These are phyloP conservation scores for Microcera coccophila DNA, from an alignment of 2,329 filamentous ascomycete genomes.

Conservation along the genomic window DNA sequence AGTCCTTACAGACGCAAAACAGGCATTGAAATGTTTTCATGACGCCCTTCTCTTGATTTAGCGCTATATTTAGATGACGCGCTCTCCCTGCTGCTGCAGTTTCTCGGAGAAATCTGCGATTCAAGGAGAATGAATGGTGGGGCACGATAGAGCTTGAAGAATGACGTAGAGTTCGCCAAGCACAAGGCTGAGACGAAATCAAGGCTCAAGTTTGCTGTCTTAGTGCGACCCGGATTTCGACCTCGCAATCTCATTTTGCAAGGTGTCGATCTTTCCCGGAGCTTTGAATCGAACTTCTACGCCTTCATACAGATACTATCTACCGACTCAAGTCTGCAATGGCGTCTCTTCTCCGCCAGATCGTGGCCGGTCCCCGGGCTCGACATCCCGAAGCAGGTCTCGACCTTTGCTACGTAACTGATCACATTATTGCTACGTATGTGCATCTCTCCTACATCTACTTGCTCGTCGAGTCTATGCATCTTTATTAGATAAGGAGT, in stretches of 20 bases:
- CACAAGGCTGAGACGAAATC: background rate
- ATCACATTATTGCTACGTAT: conserved; percentile 63
- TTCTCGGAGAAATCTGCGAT: too few relatives aligned
- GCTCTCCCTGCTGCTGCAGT: too few relatives aligned
- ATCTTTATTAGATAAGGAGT: too few relatives aligned
- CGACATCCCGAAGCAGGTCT: conserved; percentile 83
- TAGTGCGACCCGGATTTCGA: background rate
- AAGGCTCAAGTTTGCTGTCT: background rate
- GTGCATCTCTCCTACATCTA: too few relatives aligned
- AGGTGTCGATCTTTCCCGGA: too few relatives aligned
- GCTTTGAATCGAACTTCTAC: too few relatives aligned
- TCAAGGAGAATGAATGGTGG: conserved; percentile 4
- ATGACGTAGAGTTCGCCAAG: background rate
- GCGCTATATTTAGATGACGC: too few relatives aligned
- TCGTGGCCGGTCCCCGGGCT: conserved; percentile 82
- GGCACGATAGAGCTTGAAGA: background rate
- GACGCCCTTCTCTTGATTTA: too few relatives aligned
- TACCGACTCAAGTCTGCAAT: conserved; percentile 35
- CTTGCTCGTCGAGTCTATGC: too few relatives aligned
- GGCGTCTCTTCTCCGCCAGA: conserved; percentile 80
- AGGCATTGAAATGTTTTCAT: too few relatives aligned
- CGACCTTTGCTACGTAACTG: conserved; percentile 93
- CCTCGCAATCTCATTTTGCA: background rate
- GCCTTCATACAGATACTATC: too few relatives aligned
- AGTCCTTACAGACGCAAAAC: too few relatives aligned